These are phyloP conservation scores for Ceriops decandra DNA, from an alignment of 345 rosid genomes.

Conservation along the genomic window DNA sequence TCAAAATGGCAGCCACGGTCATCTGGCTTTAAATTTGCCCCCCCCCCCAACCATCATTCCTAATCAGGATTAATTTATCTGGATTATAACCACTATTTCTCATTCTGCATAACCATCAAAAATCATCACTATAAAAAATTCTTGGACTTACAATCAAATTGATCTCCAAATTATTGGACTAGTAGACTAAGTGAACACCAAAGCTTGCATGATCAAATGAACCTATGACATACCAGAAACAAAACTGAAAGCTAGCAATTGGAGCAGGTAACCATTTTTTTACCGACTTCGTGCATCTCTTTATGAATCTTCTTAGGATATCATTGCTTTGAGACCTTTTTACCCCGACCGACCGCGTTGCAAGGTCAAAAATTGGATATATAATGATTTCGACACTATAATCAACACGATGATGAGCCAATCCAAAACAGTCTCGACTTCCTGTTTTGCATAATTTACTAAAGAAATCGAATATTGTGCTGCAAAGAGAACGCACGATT, in stretches of 20 bases:
- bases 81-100: no score
- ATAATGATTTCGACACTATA: slow-evolving; percentile 53
- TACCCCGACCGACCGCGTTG: slow-evolving; percentile 37
- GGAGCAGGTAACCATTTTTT: not conserved
- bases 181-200: no score
- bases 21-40: no score
- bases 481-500: slow-evolving; percentile 31
- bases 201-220: not conserved
- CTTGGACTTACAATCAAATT: no score
- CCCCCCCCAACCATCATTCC: no score
- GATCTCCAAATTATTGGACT: not conserved
- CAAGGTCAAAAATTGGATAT: slow-evolving; percentile 57
- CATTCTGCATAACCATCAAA: no score
- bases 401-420: slow-evolving; percentile 88
- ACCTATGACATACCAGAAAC: not conserved
- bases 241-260: not conserved
- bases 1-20: no score
- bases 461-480: slow-evolving; percentile 92
- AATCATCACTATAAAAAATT: not conserved
- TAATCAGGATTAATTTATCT: no score
- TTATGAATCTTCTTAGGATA: no score
- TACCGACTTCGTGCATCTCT: no score
- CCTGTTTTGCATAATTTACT: slow-evolving; percentile 91
- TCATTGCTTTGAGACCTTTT: not conserved
- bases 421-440: slow-evolving; percentile 80